Percentiles rank a stretch among this genome's conserved stretches.
These are phyloP conservation scores for Diaporthe batatas DNA, from an alignment of 2,329 filamentous ascomycete species.

Conservation along the genomic window DNA sequence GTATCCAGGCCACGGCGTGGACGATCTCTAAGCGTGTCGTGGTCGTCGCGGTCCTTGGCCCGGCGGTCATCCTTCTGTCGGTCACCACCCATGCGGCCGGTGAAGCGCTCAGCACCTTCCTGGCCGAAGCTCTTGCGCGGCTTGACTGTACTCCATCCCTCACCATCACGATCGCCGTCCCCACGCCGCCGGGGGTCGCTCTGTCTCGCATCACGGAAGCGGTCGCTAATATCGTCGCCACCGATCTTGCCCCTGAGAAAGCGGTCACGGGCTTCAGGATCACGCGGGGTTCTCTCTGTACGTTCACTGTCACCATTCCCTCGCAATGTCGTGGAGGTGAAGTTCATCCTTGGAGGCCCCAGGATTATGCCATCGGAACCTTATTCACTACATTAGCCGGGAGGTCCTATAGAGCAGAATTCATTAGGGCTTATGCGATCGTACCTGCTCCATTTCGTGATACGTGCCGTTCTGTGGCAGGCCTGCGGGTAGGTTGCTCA, in stretches of 20 bases:
- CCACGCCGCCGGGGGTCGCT: constrained; percentile 66
- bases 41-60: constrained; percentile 68
- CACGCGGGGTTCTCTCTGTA: constrained; percentile 66
- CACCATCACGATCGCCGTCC: constrained; percentile 71
- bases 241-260: constrained; percentile 69
- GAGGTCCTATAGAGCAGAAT: not conserved
- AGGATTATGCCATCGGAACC: constrained; percentile 86
- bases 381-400: constrained; percentile 52
- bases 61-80: constrained; percentile 59
- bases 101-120: constrained; percentile 79
- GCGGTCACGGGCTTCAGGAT: constrained; percentile 67
- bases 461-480: constrained; percentile 65
- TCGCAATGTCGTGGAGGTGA: constrained; percentile 79
- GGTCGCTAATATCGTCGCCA: constrained; percentile 65
- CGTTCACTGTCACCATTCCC: constrained; percentile 60
- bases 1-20: constrained; percentile 64
- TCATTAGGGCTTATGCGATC: constrained; percentile 45
- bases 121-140: constrained; percentile 80
- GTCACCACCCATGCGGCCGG: constrained; percentile 71
- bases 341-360: constrained; percentile 85
- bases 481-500: constrained; percentile 65
- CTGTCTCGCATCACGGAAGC: constrained; percentile 62
- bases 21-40: constrained; percentile 65
- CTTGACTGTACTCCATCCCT: constrained; percentile 82
- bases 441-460: constrained; percentile 70